Percentiles rank a stretch among this genome's conserved stretches.
phyloP scores from a whole-genome alignment of 1,284 basidiomycete species.

The Heterobasidion parviporum region DNA sequence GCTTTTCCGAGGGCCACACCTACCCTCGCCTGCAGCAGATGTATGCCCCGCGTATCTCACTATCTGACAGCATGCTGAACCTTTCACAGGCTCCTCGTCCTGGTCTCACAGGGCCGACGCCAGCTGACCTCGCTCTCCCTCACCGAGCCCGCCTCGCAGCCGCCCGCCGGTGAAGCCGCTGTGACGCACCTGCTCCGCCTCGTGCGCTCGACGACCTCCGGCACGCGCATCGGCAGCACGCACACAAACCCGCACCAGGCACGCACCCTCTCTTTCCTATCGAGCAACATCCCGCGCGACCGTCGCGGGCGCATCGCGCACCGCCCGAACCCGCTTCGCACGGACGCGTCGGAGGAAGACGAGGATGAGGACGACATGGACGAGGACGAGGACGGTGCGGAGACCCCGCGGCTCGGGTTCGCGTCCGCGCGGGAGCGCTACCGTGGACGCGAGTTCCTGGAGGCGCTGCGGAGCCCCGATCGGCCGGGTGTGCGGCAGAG shows the following conservation, averaged over 20 bases:
- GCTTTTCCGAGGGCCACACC: constrained; percentile 32
- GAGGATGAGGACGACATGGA: constrained; percentile 10
- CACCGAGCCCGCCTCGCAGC: constrained; percentile 41
- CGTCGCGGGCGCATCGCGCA: constrained; percentile 65
- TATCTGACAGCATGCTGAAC: neutral
- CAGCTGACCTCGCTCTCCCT: constrained; percentile 44
- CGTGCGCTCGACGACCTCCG: constrained; percentile 37
- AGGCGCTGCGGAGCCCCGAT: constrained; percentile 50
- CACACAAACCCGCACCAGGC: constrained; percentile 22
- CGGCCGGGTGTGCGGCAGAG: constrained; percentile 24
- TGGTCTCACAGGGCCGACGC: constrained; percentile 55
- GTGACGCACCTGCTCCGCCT: constrained; percentile 54
- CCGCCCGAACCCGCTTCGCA: constrained; percentile 16
- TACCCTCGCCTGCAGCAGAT: constrained; percentile 70
- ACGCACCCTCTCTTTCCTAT: constrained; percentile 59
- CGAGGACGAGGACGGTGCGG: constrained; percentile 31
- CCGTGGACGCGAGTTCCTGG: constrained; percentile 47
- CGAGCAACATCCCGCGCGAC: constrained; percentile 64
- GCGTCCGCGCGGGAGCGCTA: constrained; percentile 30
- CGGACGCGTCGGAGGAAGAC: constrained; percentile 8
- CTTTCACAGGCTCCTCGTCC: constrained; percentile 59
- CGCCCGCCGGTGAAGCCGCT: constrained; percentile 53
- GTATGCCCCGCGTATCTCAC: constrained; percentile 25
- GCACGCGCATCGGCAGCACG: constrained; percentile 14
- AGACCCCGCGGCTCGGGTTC: constrained; percentile 41